Base-by-base conservation (phyloP, 768 basidiomycete species). In the Leccinum disarticulatum region DNA sequence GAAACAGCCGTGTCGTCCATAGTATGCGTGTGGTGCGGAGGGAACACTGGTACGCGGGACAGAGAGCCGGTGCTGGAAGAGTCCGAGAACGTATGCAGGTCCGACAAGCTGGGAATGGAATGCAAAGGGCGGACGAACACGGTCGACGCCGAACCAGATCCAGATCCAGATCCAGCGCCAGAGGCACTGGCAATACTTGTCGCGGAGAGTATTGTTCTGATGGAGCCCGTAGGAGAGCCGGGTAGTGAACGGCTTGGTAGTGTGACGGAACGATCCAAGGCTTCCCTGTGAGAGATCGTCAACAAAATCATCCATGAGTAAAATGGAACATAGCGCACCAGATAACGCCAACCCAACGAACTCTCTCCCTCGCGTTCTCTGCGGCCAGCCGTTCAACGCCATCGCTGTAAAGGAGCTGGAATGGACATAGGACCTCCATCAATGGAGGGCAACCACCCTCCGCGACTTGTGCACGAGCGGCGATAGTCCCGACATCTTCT, bases 291-390 rank as follows among this genome's bases (percentile, higher is more conserved):
- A 59, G 11, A 27, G 36, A 30, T 30, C 48, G 25, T 63, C 15
- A 61, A 52, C 14, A 58, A 38, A 3, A 60, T 6, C 36, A 7
- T 30, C 0, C 6, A 27, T 19, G 36, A 25, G 11, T 14, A 35
- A 52, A 46, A 25, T 35, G 54, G 41, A 27, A 11, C 22, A 14
- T 1, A 77, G 85, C 52, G 3, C 68, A 93, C 95, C 91, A 94
- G 57, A 97, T 83, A 4, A 92, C 84, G 67, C 90, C 91, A 14
- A 95, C 93, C 95, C 95, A 97, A 72, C 88, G 85, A 54, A 93
- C 88, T 64, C 94, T 80, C 71, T 95, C 91, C 58, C 90, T 73
- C 7, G 93, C 81, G 64, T 90, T 94, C 69, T 95, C 94, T n/a
- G 91, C 88, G 6, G 88, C 94, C 27, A 97, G 71, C 8, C 95